Conservation (phyloP, 1,284 basidiomycete genomes). For the Exobasidium rhododendri region DNA sequence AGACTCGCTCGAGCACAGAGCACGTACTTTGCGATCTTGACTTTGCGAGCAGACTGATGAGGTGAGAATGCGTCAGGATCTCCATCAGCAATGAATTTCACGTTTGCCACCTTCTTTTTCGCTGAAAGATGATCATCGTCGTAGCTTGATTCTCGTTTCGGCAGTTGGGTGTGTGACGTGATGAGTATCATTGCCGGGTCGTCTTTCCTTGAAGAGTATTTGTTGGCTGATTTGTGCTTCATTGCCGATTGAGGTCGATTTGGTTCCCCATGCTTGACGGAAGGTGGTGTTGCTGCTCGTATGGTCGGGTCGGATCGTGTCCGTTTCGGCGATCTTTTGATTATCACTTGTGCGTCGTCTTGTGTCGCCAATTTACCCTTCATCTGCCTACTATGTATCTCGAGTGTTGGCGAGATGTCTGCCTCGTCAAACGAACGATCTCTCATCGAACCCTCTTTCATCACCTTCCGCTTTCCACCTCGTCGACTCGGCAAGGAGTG, state of each 20-base stretch:
- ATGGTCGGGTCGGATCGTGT: background rate
- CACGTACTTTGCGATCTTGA: background rate
- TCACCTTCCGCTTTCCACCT: background rate
- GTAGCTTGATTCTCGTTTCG: background rate
- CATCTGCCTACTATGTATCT: background rate
- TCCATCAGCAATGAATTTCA: background rate
- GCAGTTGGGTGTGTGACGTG: background rate
- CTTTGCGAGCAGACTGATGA: background rate
- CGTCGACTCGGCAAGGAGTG: background rate
- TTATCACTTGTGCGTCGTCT: background rate
- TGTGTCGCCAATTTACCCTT: background rate
- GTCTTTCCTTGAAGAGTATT: background rate
- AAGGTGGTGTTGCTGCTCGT: background rate
- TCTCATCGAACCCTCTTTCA: background rate
- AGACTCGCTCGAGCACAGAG: background rate
- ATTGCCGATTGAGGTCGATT: slow-evolving; percentile 7
- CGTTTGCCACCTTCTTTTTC: background rate
- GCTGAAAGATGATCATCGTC: background rate
- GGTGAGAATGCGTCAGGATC: slow-evolving; percentile 5
- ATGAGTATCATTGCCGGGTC: background rate
- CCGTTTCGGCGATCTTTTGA: background rate
- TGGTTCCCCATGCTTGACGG: background rate
- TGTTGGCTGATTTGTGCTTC: slow-evolving; percentile 5
- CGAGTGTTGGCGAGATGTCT: background rate
- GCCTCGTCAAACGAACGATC: background rate